Evolutionary conservation across 2,329 filamentous ascomycete species (phyloP), one percentile per base, ranked within the genome.

Genomic region (Colletotrichum magnum): DNA sequence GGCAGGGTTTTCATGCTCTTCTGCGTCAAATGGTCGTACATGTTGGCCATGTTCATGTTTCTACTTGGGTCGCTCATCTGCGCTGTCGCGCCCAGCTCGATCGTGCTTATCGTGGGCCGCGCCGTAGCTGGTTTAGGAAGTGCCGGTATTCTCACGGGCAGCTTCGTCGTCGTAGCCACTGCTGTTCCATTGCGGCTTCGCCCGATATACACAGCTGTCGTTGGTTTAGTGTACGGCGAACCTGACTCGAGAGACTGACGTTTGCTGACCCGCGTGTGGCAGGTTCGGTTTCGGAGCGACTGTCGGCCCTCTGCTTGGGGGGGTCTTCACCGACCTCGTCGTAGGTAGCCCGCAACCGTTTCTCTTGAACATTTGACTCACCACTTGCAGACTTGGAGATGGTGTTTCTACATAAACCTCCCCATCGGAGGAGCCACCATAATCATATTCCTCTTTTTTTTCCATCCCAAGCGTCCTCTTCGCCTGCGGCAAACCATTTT

Each of bases 1-100:
- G 76, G 77, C 6, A 79, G 79, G 1, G 72, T 72, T 15, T 77
- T 78, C 57, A 76, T 73, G 54, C 81, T 81, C 70, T 85, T 84
- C 70, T 74, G 79, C 41, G 74, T 85, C 52, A 75, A 74, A 26
- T 63, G 58, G 48, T 79, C 79, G 62, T 71, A 70, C 36, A 16
- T 71, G n/a, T 12, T 69, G 10, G 69, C 69, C 24, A 64, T 59
- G 26, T 21, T 70, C 28, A 58, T 71, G 52, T 70, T 71, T 28
- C 36, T 70, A 0, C 28, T 52, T 32, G 69, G 69, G 0, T 66
- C 60, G 1, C 60, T 71, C 57, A 24, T 70, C 24, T 71, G 69
- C 51, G 69, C 54, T 36, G 26, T 65, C 1, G 67, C 69, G 2
- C 69, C 69, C 2, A 59, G 28, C 13, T 71, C 69, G 12, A 32